Percentiles rank a stretch among this genome's conserved stretches.
phyloP scores from a whole-genome alignment of 2,329 filamentous ascomycete species.

The Thermomyces lanuginosus region DNA sequence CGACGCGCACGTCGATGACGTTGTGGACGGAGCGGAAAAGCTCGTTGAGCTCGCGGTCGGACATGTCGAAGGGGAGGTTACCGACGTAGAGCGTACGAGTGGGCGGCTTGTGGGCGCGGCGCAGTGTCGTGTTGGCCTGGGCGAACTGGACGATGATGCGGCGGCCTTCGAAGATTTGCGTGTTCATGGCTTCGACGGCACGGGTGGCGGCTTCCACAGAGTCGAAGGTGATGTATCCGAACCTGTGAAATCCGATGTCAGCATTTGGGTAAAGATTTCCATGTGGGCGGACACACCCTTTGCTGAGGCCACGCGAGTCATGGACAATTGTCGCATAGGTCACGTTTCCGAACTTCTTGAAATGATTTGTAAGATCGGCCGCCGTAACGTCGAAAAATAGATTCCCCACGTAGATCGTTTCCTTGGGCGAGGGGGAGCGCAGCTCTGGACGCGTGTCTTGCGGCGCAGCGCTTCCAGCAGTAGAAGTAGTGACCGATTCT shows the following conservation, averaged over 20 bases:
- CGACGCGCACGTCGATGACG: slow-evolving; percentile 60
- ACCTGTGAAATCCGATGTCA: slow-evolving; percentile 28
- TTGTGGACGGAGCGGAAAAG: slow-evolving; percentile 56
- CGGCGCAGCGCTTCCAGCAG: slow-evolving; percentile 5
- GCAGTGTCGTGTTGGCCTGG: slow-evolving; percentile 9
- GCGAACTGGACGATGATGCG: slow-evolving; percentile 47
- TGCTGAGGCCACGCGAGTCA: slow-evolving; percentile 48
- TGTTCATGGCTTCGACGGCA: slow-evolving; percentile 43
- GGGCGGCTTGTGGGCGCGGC: slow-evolving; percentile 25
- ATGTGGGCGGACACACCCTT: slow-evolving; percentile 38
- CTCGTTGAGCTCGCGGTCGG: slow-evolving; percentile 64
- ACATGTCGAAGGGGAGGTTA: slow-evolving; percentile 74
- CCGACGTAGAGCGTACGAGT: slow-evolving; percentile 62
- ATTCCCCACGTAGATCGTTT: slow-evolving; percentile 50
- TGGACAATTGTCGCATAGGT: slow-evolving; percentile 38
- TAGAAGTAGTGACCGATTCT: background rate
- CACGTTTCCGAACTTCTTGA: slow-evolving; percentile 43
- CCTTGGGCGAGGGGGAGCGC: slow-evolving; percentile 23
- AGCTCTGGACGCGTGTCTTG: slow-evolving; percentile 2
- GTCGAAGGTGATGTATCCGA: slow-evolving; percentile 49
- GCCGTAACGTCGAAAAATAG: slow-evolving; percentile 52
- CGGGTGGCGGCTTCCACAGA: slow-evolving; percentile 35
- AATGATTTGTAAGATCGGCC: slow-evolving; percentile 43
- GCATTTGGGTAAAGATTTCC: background rate
- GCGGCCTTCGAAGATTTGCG: slow-evolving; percentile 47